Base-by-base conservation (phyloP, 345 rosid genomes). In the Noccaea caerulescens region DNA sequence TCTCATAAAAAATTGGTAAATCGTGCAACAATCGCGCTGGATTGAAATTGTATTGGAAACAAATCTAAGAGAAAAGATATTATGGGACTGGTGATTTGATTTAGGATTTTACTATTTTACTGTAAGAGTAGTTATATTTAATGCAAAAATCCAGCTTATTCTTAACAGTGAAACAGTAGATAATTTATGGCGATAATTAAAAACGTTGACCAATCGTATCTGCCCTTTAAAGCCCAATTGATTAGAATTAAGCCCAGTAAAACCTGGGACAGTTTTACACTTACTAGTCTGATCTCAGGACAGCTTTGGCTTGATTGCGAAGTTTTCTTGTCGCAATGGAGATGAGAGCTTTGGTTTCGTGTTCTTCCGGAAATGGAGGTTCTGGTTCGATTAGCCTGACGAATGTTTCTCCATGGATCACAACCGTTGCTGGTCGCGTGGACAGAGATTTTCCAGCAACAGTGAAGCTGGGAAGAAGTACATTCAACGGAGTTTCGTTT, bases 371-470 rank as follows among this genome's bases (percentile, higher is more conserved):
- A n/a, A 90, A 84, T 68, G 83, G 82, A 46, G 91, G 86, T 18
- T 89, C 87, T 20, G 81, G 79, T 36, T 79, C 83, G 8, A 75
- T 78, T 6, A 83, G 90, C 56, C 78, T 88, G 43, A 73, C 85
- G 1, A 86, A 86, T 75, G 84, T 82, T 36, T 82, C 91, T 11
- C 96, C 96, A 6, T 87, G 93, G 93, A 76, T 86, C 63, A 79
- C 85, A 33, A 83, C 92, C 2, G 85, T 82, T 47, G 89, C 54
- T 63, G 41, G 91, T n/a, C 87, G 83, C 12, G 77, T 86, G 69
- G 89, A 79, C 58, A 73, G 88, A 53, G 84, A 80, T 32, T 90
- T 86, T 14, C 88, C 91, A 0, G 80, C 86, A 14, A 67, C 61
- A 6, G 63, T 81, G 54, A 76, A 77, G 58, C 82, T 90, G 8